Evolutionary conservation across 805 yeast genomes (phyloP).

Genomic region (Jamesozyma hellenica): DNA sequence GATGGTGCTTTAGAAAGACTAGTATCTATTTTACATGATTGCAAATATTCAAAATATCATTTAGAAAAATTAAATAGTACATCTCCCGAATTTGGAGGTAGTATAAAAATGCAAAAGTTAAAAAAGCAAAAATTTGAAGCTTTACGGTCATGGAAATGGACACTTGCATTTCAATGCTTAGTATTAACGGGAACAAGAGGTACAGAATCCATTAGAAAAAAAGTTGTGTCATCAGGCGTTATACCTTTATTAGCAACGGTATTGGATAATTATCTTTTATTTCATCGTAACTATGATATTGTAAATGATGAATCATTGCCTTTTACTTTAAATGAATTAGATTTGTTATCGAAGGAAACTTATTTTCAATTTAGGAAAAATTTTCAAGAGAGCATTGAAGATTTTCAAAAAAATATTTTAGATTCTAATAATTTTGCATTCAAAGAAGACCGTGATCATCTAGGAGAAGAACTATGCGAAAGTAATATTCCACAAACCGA

Average conservation of each 20-base stretch:
- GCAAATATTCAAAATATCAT: slow-evolving; percentile 33
- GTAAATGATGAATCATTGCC: slow-evolving; percentile 10
- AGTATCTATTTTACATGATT: slow-evolving; percentile 75
- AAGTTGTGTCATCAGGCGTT: slow-evolving; percentile 85
- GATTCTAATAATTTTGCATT: slow-evolving; percentile 13
- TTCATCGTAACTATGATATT: slow-evolving; percentile 29
- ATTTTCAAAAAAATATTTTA: slow-evolving; percentile 12
- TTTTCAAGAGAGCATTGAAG: slow-evolving; percentile 13
- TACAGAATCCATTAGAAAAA: slow-evolving; percentile 70
- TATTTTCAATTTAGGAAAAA: slow-evolving; percentile 13
- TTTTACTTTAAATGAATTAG: slow-evolving; percentile 12
- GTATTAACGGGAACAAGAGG: slow-evolving; percentile 91
- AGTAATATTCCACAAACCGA: slow-evolving; percentile 15
- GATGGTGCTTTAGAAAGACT: slow-evolving; percentile 92
- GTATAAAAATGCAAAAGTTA: slow-evolving; percentile 17
- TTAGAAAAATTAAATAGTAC: neutral
- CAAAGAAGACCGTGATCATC: slow-evolving; percentile 7
- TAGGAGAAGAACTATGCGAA: slow-evolving; percentile 8
- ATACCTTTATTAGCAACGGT: slow-evolving; percentile 87
- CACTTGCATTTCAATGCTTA: slow-evolving; percentile 83
- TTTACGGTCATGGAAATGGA: slow-evolving; percentile 94
- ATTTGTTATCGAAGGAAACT: slow-evolving; percentile 6
- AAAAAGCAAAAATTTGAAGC: slow-evolving; percentile 32
- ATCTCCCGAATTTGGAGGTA: neutral
- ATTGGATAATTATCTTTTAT: slow-evolving; percentile 66